Base-by-base conservation (phyloP, 202 grass and related monocot genomes). In the Alloteropsis angusta region DNA sequence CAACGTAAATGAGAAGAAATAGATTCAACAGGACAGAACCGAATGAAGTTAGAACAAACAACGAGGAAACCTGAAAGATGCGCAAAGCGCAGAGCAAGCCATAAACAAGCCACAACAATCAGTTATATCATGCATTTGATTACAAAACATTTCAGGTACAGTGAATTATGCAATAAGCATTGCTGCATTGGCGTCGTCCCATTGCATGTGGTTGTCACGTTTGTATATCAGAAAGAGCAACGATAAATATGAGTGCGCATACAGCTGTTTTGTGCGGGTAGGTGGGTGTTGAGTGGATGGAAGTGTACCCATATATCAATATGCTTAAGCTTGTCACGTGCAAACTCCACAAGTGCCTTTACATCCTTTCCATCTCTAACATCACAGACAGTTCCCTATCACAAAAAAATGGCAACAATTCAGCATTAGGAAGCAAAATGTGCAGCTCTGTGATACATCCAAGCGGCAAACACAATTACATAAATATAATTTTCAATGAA, bases 231-330 rank as follows among this genome's bases (percentile, higher is more conserved):
- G 52, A 79, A 54, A 52, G 19, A 80, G 54, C 0, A 5, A 62
- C 16, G 46, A 50, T 13, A n/a, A 80, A 71, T 18, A 60, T 17
- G 45, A 65, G 59, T 60, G 48, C 6, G 21, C 8, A n/a, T 58
- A 26, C 35, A 49, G 39, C 12, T 63, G 55, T 54, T 79, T 45
- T 59, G 30, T 55, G 22, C 56, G 55, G 37, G 52, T 48, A 14
- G 15, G 16, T 48, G 2, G 46, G 16, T 48, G 45, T 46, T 46
- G 23, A 37, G 12, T 46, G 21, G 59, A 19, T 41, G 6, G 52
- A 47, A 25, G 28, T 37, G 60, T 95, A 98, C 92, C 92, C 96
- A 98, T 84, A 98, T 93, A 87, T 98, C 96, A 84, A 98, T 91
- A 59, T 93, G 87, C 52, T 85, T 87, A 45, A 95, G 68, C 36